Evolutionary conservation across 2,329 filamentous ascomycete species (phyloP).

Genomic region (Alternaria gansuensis): DNA sequence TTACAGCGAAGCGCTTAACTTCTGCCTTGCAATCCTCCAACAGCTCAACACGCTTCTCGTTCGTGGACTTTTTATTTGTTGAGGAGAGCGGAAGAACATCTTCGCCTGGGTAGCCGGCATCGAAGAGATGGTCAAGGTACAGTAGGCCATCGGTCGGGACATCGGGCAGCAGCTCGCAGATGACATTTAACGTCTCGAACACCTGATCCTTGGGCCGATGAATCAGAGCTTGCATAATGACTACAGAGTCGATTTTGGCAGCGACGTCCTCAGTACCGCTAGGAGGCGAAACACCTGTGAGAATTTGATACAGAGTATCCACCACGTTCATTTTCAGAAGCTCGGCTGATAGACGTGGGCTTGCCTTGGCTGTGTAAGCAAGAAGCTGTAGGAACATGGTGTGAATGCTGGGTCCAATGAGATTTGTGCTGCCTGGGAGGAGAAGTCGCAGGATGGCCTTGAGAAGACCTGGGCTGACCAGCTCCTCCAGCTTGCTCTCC

Average conservation of each 20-base stretch:
- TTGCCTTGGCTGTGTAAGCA: conserved; percentile 88
- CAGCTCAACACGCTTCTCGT: conserved; percentile 83
- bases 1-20: conserved; percentile 89
- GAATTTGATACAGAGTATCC: conserved; percentile 95
- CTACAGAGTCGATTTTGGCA: conserved; percentile 90
- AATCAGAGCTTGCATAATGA: conserved; percentile 98
- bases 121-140: conserved; percentile 61
- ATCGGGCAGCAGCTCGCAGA: conserved; percentile 89
- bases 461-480: conserved; percentile 88
- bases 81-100: conserved; percentile 56
- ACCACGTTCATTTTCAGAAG: conserved; percentile 96
- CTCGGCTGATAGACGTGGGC: conserved; percentile 85
- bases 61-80: conserved; percentile 65
- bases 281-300: conserved; percentile 94
- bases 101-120: conserved; percentile 60
- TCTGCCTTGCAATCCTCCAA: conserved; percentile 84
- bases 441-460: conserved; percentile 85
- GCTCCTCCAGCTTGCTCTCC: conserved; percentile 85
- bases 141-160: conserved; percentile 67
- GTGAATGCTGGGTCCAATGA: conserved; percentile 93
- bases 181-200: conserved; percentile 95
- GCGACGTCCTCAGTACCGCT: conserved; percentile 78
- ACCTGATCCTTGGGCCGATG: conserved; percentile 95
- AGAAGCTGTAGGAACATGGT: conserved; percentile 94
- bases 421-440: conserved; percentile 91